Evolutionary conservation across 192 early-diverging fungal species (phyloP).

Genomic region (Rhizophagus clarus): DNA sequence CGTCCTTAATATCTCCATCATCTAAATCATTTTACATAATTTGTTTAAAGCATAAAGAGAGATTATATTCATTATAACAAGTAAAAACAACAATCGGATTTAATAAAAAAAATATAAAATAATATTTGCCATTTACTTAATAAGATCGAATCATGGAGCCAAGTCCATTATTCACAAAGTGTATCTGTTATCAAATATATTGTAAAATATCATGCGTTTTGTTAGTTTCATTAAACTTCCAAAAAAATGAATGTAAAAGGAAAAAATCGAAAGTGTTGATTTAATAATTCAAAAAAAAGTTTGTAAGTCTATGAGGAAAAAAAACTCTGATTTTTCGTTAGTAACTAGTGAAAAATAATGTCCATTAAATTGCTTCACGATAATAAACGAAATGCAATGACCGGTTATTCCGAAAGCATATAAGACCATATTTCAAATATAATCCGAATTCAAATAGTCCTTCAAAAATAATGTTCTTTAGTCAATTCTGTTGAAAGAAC

Average conservation of each 20-base stretch:
- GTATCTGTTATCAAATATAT: not conserved
- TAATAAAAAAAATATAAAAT: not conserved
- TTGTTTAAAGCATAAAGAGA: too few relatives aligned
- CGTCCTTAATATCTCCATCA: not conserved
- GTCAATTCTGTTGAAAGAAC: conserved; percentile 70
- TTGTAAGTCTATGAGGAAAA: not conserved
- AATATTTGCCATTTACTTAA: not conserved
- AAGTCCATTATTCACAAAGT: not conserved
- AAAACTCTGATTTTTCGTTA: not conserved
- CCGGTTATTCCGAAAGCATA: not conserved
- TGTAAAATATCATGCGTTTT: not conserved
- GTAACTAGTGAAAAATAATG: not conserved
- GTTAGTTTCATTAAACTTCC: not conserved
- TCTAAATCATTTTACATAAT: too few relatives aligned
- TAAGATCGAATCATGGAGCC: not conserved
- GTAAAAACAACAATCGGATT: not conserved
- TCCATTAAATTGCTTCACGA: not conserved
- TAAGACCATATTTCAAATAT: not conserved
- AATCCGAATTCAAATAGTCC: not conserved
- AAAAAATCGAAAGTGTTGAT: not conserved
- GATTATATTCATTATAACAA: not conserved
- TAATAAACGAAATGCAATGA: not conserved
- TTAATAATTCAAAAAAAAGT: not conserved
- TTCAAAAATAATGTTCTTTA: conserved; percentile 8
- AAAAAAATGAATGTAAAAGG: not conserved